A percentile compares a stretch with the other conserved stretches of the same genome.
Conservation (phyloP, 257 asterid species). For the Ligustrum vulgare region DNA sequence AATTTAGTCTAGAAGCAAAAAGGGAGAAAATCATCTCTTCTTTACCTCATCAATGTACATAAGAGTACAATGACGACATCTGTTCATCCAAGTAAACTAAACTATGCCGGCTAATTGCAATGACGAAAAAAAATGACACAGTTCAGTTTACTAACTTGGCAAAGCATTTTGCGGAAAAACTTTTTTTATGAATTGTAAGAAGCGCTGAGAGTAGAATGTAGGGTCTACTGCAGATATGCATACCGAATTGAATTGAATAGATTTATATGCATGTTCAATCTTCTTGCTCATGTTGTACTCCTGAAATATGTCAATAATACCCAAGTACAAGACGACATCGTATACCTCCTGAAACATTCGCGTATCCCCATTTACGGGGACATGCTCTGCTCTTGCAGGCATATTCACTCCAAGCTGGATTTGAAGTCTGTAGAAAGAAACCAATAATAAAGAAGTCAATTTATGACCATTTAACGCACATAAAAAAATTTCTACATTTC, state of each 20-base stretch:
- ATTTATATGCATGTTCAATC: slow-evolving; percentile 83
- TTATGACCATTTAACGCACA: background rate
- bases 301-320: slow-evolving; percentile 92
- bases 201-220: slow-evolving; percentile 76
- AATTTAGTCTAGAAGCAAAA: background rate
- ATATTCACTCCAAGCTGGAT: slow-evolving; percentile 96
- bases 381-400: slow-evolving; percentile 94
- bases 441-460: background rate
- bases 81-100: too few relatives aligned
- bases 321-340: slow-evolving; percentile 82
- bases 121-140: too few relatives aligned
- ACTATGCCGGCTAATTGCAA: too few relatives aligned
- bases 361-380: slow-evolving; percentile 37
- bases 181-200: slow-evolving; percentile 76
- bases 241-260: slow-evolving; percentile 75
- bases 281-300: slow-evolving; percentile 88
- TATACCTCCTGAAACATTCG: slow-evolving; percentile 78
- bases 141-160: slow-evolving; percentile 24
- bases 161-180: slow-evolving; percentile 62
- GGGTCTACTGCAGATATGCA: slow-evolving; percentile 93
- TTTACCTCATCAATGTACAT: too few relatives aligned
- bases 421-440: slow-evolving; percentile 57
- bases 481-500: too few relatives aligned
- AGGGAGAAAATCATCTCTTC: too few relatives aligned
- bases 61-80: too few relatives aligned